Percentiles rank a stretch among this genome's conserved stretches.
phyloP scores from a whole-genome alignment of 2,329 filamentous ascomycete genomes.

The Volutella citrinella region DNA sequence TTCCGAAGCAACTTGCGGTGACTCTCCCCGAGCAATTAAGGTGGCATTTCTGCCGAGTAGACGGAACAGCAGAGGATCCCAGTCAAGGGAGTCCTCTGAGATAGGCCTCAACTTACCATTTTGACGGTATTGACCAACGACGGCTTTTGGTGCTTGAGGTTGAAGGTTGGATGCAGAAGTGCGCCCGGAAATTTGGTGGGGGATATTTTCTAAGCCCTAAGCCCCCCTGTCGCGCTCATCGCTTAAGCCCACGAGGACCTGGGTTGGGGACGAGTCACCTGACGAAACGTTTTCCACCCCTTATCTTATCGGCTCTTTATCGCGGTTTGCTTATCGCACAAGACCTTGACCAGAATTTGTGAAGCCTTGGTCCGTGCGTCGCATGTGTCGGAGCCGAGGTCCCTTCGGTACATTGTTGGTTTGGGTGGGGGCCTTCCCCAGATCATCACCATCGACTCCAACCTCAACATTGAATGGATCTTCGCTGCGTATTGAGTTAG shows the following conservation, averaged over 20 bases:
- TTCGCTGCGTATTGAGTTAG: too few relatives aligned
- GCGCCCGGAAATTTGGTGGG: slow-evolving; percentile 36
- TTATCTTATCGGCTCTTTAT: slow-evolving; percentile 3
- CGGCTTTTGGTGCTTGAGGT: slow-evolving; percentile 35
- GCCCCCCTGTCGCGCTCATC: slow-evolving; percentile 14
- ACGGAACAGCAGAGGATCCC: too few relatives aligned
- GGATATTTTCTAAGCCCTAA: slow-evolving; percentile 41
- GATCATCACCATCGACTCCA: too few relatives aligned
- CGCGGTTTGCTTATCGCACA: slow-evolving; percentile 8
- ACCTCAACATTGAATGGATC: too few relatives aligned
- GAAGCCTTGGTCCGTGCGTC: too few relatives aligned
- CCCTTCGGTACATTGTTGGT: too few relatives aligned
- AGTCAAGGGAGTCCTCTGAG: slow-evolving; percentile 20
- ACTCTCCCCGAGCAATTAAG: slow-evolving; percentile 60
- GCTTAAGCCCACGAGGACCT: slow-evolving; percentile 21
- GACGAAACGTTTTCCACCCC: slow-evolving; percentile 3
- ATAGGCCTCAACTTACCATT: slow-evolving; percentile 63
- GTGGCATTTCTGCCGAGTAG: slow-evolving; percentile 43
- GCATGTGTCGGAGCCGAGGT: too few relatives aligned
- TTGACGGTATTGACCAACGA: slow-evolving; percentile 56
- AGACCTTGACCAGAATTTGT: too few relatives aligned
- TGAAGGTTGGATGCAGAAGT: slow-evolving; percentile 30
- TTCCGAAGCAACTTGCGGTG: slow-evolving; percentile 99
- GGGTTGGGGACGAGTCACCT: slow-evolving; percentile 41
- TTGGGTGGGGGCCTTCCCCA: too few relatives aligned